Evolutionary conservation across 331 rosid genomes (phyloP).

Genomic region (Quercus phellos): DNA sequence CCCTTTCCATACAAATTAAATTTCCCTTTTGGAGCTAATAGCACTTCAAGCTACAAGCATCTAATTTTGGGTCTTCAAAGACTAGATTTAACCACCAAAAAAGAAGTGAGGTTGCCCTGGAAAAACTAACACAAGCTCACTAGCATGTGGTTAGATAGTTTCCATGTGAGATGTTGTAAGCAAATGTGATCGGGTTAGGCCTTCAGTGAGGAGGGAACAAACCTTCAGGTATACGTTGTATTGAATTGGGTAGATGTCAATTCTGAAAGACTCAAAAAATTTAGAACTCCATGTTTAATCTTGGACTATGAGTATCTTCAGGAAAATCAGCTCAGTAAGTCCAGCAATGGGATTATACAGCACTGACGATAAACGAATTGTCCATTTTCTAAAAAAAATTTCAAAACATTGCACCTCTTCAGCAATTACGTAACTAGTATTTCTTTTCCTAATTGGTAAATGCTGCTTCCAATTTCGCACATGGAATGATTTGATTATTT

Average conservation of each 20-base stretch:
- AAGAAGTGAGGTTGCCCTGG: neutral
- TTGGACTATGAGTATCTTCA: neutral
- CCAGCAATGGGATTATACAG: too few relatives aligned
- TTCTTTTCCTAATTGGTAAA: too few relatives aligned
- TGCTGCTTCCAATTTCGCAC: too few relatives aligned
- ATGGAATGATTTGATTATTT: too few relatives aligned
- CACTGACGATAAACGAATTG: too few relatives aligned
- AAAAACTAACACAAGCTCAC: slow-evolving; percentile 13
- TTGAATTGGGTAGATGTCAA: slow-evolving; percentile 32
- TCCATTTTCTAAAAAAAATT: too few relatives aligned
- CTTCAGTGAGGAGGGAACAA: slow-evolving; percentile 29
- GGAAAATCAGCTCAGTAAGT: too few relatives aligned
- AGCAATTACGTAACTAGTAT: too few relatives aligned
- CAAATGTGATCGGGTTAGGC: slow-evolving; percentile 42
- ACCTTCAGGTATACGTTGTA: slow-evolving; percentile 38
- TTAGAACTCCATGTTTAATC: neutral
- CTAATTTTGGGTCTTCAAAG: neutral
- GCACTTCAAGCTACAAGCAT: neutral
- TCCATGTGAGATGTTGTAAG: slow-evolving; percentile 65
- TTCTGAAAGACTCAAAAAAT: slow-evolving; percentile 7
- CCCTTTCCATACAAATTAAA: too few relatives aligned
- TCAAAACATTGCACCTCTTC: too few relatives aligned
- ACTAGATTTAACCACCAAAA: neutral
- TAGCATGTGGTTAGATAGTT: slow-evolving; percentile 28
- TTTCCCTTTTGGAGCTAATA: too few relatives aligned